Evolutionary conservation across 2,329 filamentous ascomycete genomes (phyloP).

Genomic region (Teratosphaeria pseudoeucalypti): DNA sequence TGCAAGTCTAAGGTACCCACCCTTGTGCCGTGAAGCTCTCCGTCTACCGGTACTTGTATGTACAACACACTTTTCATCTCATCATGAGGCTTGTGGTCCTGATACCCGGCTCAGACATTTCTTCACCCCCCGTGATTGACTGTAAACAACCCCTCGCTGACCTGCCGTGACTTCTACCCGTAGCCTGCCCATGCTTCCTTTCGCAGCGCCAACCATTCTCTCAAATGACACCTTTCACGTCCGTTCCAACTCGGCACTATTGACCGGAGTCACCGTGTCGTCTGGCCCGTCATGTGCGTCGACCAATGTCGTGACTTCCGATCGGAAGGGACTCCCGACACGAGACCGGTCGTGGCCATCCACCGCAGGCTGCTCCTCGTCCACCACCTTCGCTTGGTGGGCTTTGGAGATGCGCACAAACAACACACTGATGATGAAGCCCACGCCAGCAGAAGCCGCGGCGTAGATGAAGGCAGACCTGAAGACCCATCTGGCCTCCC

Average conservation of each 20-base stretch:
- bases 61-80: not conserved
- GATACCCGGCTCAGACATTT: not conserved
- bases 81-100: not conserved
- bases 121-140: not conserved
- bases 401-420: conserved; percentile 20
- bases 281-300: not conserved
- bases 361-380: conserved; percentile 11
- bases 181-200: not conserved
- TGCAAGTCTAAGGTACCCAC: not conserved
- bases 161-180: not conserved
- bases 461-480: conserved; percentile 22
- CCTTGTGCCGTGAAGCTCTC: not conserved
- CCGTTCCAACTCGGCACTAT: conserved; percentile 4
- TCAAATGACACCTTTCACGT: not conserved
- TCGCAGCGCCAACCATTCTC: not conserved
- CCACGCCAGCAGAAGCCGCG: conserved; percentile 19
- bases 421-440: conserved; percentile 17
- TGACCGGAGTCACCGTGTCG: conserved; percentile 1
- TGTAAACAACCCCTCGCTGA: not conserved
- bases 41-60: not conserved
- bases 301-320: not conserved
- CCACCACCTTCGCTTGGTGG: conserved; percentile 12
- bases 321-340: not conserved
- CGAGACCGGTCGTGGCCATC: not conserved
- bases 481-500: conserved; percentile 11